Percentiles rank a stretch among this genome's conserved stretches.
phyloP scores from a whole-genome alignment of 169 alveolate genomes.

The Cyclospora cayetanensis region DNA sequence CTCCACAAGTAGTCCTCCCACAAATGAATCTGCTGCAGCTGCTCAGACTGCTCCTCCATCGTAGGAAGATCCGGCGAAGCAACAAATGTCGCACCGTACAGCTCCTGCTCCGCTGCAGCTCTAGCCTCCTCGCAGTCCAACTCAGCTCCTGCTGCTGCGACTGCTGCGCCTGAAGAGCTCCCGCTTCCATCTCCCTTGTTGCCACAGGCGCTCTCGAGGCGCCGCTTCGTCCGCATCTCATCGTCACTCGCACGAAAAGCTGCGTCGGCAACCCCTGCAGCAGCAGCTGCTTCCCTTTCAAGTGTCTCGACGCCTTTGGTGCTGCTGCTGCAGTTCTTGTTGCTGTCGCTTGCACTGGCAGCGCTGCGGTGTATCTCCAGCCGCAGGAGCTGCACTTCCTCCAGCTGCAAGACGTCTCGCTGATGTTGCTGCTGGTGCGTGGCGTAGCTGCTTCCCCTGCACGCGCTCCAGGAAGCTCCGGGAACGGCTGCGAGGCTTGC shows the following conservation, averaged over 20 bases:
- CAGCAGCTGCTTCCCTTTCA: neutral
- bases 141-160: slow-evolving; percentile 14
- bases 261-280: slow-evolving; percentile 7
- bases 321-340: slow-evolving; percentile 41
- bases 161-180: neutral
- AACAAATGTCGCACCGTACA: neutral
- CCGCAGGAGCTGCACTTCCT: slow-evolving; percentile 49
- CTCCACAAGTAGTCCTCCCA: slow-evolving; percentile 14
- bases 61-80: neutral
- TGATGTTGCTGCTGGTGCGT: slow-evolving; percentile 56
- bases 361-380: slow-evolving; percentile 18
- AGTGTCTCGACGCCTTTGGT: neutral
- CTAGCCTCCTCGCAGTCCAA: slow-evolving; percentile 6
- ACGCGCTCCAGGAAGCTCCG: slow-evolving; percentile 29
- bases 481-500: neutral
- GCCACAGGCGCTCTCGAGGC: neutral
- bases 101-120: slow-evolving; percentile 38
- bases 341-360: slow-evolving; percentile 23
- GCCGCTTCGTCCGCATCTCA: slow-evolving; percentile 5
- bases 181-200: slow-evolving; percentile 6
- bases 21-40: slow-evolving; percentile 18
- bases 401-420: slow-evolving; percentile 29
- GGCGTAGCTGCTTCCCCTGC: slow-evolving; percentile 44
- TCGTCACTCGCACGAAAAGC: neutral
- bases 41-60: slow-evolving; percentile 10